Conservation (phyloP, 805 yeast species). For the Pichia nakasei region DNA sequence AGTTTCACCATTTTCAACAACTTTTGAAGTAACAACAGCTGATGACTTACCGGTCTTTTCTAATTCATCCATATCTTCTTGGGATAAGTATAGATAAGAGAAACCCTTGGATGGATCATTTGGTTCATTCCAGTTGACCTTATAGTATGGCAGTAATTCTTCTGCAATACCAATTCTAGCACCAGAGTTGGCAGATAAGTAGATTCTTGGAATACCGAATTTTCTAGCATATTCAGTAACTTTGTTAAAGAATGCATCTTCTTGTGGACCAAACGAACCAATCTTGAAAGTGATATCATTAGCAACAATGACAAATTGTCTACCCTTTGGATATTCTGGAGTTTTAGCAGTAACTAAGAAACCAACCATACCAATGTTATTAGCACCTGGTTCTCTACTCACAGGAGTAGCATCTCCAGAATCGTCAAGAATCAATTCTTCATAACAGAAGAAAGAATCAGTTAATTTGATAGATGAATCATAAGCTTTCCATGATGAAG, state of each 20-base stretch:
- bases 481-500: slow-evolving; percentile 72
- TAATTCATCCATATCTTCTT: slow-evolving; percentile 51
- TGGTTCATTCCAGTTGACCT: slow-evolving; percentile 88
- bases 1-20: slow-evolving; percentile 78
- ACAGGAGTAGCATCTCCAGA: slow-evolving; percentile 77
- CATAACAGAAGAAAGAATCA: slow-evolving; percentile 66
- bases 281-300: slow-evolving; percentile 96
- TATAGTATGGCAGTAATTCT: slow-evolving; percentile 79
- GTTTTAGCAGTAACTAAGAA: slow-evolving; percentile 87
- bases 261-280: slow-evolving; percentile 98
- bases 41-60: slow-evolving; percentile 51
- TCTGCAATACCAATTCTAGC: slow-evolving; percentile 99
- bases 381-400: slow-evolving; percentile 93
- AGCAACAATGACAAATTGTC: slow-evolving; percentile 87
- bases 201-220: slow-evolving; percentile 90
- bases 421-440: slow-evolving; percentile 82
- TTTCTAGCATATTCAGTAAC: slow-evolving; percentile 88
- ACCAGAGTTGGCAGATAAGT: slow-evolving; percentile 97
- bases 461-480: slow-evolving; percentile 51
- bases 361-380: slow-evolving; percentile 95
- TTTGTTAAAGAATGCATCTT: slow-evolving; percentile 83
- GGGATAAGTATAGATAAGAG: slow-evolving; percentile 72
- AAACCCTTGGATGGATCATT: slow-evolving; percentile 77
- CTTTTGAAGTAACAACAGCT: slow-evolving; percentile 63
- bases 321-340: slow-evolving; percentile 95